These are phyloP conservation scores for Begonia loranthoides DNA, from an alignment of 306 rosid species.

Conservation along the genomic window DNA sequence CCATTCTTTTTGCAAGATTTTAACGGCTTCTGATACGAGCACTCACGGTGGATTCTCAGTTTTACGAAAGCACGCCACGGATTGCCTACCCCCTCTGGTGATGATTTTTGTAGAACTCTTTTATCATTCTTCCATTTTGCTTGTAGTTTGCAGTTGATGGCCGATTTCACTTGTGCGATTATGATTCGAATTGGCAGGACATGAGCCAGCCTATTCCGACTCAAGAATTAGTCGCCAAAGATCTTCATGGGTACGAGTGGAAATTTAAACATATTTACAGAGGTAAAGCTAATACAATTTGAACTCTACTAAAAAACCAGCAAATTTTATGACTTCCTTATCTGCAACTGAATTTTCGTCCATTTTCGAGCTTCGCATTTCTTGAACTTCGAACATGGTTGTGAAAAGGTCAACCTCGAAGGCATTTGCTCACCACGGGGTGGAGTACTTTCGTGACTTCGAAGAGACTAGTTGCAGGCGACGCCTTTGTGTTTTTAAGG, in stretches of 20 bases:
- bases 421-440: conserved; percentile 92
- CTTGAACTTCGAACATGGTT: too few species aligned
- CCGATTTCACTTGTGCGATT: background rate
- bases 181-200: conserved; percentile 32
- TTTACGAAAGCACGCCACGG: conserved; percentile 81
- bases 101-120: background rate
- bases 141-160: background rate
- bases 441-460: conserved; percentile 91
- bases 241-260: conserved; percentile 95
- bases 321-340: too few species aligned
- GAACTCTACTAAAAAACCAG: too few species aligned
- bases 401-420: conserved; percentile 62
- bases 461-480: conserved; percentile 75
- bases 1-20: conserved; percentile 73
- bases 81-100: conserved; percentile 80
- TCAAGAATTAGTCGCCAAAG: conserved; percentile 84
- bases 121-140: background rate
- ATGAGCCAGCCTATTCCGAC: conserved; percentile 79
- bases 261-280: conserved; percentile 90
- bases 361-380: background rate
- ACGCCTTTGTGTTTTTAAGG: conserved; percentile 82
- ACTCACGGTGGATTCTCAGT: conserved; percentile 98
- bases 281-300: conserved; percentile 22
- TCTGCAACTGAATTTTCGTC: background rate
- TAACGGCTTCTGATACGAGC: conserved; percentile 91